Base-by-base conservation (phyloP, 768 basidiomycete species). In the Austroboletus festivus region DNA sequence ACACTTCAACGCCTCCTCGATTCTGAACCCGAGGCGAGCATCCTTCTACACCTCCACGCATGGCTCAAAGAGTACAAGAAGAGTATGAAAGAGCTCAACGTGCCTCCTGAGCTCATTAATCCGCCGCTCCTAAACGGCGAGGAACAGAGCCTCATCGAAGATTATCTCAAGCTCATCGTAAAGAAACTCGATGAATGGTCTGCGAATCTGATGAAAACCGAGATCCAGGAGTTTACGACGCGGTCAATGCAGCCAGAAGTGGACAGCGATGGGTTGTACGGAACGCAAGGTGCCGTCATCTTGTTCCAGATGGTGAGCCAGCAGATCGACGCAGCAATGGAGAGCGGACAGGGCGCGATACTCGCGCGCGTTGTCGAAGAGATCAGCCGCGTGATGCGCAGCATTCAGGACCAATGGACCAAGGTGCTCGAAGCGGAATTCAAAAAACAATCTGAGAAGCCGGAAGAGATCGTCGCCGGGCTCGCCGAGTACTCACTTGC, bases 251-350 rank as follows among this genome's bases (percentile, higher is more conserved):
- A 91, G 21, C 95, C 93, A 3, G 95, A 98, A 68, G 69, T 87
- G 39, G 90, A 93, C 61, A 81, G 81, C 46, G 93, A 97, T 50
- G 92, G 91, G 13, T 73, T 87, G 53, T 97, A 97, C 63, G 89
- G 89, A 18, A 87, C 85, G 51, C 89, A 96, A 63, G 89, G 94
- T 37, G 86, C 94, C 16, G 82, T 95, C 44, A 96, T 98, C 60
- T 75, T 99, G 52, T 98, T 97, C 78, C 90, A 96, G 70, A 93
- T 98, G 87, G 86, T 97, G 57, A 98, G 94, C 68, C 92, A 95
- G 68, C 95, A 97, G 68, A 79, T 93, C 49, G 95, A 98, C 61
- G 78, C 93, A 15, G 94, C 94, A 9, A 86, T 88, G 54, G 96
- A 98, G 66, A 98, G 93, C 57, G 90, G 91, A 6, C 96, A 98